Conservation (phyloP, 352 stramenopile genomes). For the Halophytophthora batemanensis region DNA sequence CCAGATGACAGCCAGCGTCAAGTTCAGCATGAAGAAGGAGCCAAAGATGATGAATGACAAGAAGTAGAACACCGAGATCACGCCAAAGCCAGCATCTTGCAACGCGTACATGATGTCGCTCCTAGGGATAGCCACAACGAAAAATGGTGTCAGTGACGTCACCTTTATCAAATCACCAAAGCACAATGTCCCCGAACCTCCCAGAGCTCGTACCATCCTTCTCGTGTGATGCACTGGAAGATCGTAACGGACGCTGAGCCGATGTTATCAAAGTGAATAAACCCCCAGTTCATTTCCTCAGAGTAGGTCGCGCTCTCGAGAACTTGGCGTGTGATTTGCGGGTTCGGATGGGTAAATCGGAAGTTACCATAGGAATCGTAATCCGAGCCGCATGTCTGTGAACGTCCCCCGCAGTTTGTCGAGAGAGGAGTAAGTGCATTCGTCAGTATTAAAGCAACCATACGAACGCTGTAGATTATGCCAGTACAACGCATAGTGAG, state of each 20-base stretch:
- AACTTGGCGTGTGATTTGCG: conserved; percentile 31
- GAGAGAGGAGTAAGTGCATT: too few species aligned
- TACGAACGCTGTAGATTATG: too few species aligned
- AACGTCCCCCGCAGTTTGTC: too few species aligned
- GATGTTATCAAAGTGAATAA: conserved; percentile 90
- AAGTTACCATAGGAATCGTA: conserved; percentile 63
- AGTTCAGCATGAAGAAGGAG: conserved; percentile 90
- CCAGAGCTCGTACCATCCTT: conserved; percentile 77
- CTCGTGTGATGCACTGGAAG: conserved; percentile 90
- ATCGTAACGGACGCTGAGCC: conserved; percentile 73
- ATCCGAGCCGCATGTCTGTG: conserved; percentile 56
- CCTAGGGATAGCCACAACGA: conserved; percentile 12
- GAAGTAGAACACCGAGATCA: conserved; percentile 75
- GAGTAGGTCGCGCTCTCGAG: conserved; percentile 51
- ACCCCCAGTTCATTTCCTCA: conserved; percentile 81
- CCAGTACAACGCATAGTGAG: too few species aligned
- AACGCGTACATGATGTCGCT: conserved; percentile 69
- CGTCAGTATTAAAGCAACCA: too few species aligned
- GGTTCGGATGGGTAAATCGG: conserved; percentile 52
- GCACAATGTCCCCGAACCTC: background rate
- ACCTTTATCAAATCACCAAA: background rate
- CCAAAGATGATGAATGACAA: conserved; percentile 86
- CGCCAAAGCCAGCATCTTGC: conserved; percentile 45
- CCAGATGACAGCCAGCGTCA: conserved; percentile 89
- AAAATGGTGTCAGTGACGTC: background rate